Evolutionary conservation across 257 asterid species (phyloP).

Genomic region (Mitragyna speciosa): DNA sequence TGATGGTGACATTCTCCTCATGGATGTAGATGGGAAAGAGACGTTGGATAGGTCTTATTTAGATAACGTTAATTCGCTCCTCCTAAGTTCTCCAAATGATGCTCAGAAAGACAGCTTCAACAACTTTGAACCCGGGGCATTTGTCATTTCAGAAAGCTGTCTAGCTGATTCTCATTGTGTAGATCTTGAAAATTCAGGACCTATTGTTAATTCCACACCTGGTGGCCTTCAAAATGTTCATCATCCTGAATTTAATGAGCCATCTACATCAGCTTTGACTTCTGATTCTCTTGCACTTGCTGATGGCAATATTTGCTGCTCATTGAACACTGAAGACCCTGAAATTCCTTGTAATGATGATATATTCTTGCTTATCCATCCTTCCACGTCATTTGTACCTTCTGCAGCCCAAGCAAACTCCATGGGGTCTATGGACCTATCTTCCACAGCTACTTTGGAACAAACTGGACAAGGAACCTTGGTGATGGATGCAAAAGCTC

Average conservation of each 20-base stretch:
- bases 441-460: constrained; percentile 39
- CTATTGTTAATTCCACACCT: constrained; percentile 27
- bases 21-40: constrained; percentile 54
- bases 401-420: constrained; percentile 49
- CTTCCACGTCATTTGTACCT: constrained; percentile 58
- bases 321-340: constrained; percentile 78
- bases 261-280: constrained; percentile 38
- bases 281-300: constrained; percentile 42
- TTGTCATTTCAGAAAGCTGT: constrained; percentile 34
- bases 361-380: constrained; percentile 95
- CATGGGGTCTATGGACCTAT: constrained; percentile 29
- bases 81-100: constrained; percentile 41
- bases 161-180: constrained; percentile 27
- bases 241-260: constrained; percentile 39
- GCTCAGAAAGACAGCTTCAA: constrained; percentile 32
- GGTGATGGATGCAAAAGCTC: constrained; percentile 43
- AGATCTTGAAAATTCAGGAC: constrained; percentile 36
- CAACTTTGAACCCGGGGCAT: constrained; percentile 36
- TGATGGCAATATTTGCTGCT: constrained; percentile 55
- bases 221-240: constrained; percentile 33
- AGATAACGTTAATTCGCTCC: constrained; percentile 33
- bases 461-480: constrained; percentile 41
- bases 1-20: constrained; percentile 62
- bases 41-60: constrained; percentile 33
- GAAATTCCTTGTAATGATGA: constrained; percentile 99